Evolutionary conservation across 768 basidiomycete genomes (phyloP).

Genomic region (Goffeauzyma gilvescens): DNA sequence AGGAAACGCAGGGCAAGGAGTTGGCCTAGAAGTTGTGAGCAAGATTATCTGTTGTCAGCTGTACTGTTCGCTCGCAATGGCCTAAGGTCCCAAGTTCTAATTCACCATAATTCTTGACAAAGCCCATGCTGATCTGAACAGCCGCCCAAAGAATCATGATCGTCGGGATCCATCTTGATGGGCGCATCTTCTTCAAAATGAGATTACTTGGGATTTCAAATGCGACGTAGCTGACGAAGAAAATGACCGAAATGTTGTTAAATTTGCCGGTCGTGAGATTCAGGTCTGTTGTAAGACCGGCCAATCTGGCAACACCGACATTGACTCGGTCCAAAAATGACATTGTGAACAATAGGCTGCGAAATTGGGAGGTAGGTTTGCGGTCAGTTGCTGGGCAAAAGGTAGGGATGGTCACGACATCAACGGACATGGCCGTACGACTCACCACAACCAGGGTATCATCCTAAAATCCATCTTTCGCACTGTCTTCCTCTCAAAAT

Average conservation of each 20-base stretch:
- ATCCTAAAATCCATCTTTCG: constrained; percentile 24
- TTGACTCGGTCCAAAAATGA: constrained; percentile 30
- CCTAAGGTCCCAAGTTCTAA: background rate
- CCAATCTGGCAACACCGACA: constrained; percentile 25
- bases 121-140: constrained; percentile 28
- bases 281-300: constrained; percentile 22
- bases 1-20: constrained; percentile 27
- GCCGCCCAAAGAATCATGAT: constrained; percentile 29
- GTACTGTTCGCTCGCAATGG: background rate
- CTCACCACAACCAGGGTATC: constrained; percentile 31
- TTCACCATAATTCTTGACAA: constrained; percentile 23
- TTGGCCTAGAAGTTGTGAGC: constrained; percentile 1
- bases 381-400: no score
- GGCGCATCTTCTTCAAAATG: constrained; percentile 22
- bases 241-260: constrained; percentile 25
- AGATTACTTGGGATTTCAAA: constrained; percentile 29
- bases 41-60: background rate
- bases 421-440: background rate
- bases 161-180: constrained; percentile 27
- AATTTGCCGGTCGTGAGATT: constrained; percentile 21
- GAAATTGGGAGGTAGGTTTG: background rate
- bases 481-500: constrained; percentile 19
- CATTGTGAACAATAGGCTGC: constrained; percentile 28
- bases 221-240: constrained; percentile 30
- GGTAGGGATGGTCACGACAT: background rate